A percentile compares a stretch with the other conserved stretches of the same genome.
These are phyloP conservation scores for Strobilomyces confusus DNA, from an alignment of 768 basidiomycete species.

Conservation along the genomic window DNA sequence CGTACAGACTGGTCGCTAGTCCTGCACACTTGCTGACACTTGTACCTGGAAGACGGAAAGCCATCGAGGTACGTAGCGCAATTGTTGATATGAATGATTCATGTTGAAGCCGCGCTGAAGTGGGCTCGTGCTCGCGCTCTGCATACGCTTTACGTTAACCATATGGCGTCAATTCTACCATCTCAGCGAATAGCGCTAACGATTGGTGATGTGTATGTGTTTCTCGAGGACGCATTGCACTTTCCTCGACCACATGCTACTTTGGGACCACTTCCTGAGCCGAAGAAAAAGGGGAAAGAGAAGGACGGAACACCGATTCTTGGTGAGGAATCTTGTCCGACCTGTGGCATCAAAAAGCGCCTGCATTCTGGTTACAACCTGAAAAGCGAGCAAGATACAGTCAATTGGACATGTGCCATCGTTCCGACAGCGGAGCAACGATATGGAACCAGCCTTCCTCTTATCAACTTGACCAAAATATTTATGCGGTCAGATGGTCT, in stretches of 20 bases:
- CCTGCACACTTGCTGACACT: slow-evolving; percentile 34
- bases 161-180: slow-evolving; percentile 17
- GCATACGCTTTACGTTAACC: slow-evolving; percentile 35
- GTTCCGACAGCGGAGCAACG: slow-evolving; percentile 21
- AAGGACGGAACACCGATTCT: slow-evolving; percentile 18
- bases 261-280: slow-evolving; percentile 4
- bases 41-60: slow-evolving; percentile 42
- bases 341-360: slow-evolving; percentile 29
- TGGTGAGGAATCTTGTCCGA: slow-evolving; percentile 25
- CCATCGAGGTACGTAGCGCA: slow-evolving; percentile 40
- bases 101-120: slow-evolving; percentile 24
- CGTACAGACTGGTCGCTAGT: slow-evolving; percentile 38
- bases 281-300: slow-evolving; percentile 26
- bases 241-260: slow-evolving; percentile 31
- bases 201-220: slow-evolving; percentile 41
- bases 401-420: slow-evolving; percentile 23
- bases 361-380: slow-evolving; percentile 22
- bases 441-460: slow-evolving; percentile 17
- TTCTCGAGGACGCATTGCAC: slow-evolving; percentile 39
- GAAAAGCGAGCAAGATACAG: slow-evolving; percentile 17
- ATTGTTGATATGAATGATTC: not conserved
- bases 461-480: slow-evolving; percentile 14
- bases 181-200: slow-evolving; percentile 27
- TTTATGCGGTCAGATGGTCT: slow-evolving; percentile 17
- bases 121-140: slow-evolving; percentile 44